These are phyloP conservation scores for Calocera viscosa DNA, from an alignment of 768 basidiomycete species.

Conservation along the genomic window DNA sequence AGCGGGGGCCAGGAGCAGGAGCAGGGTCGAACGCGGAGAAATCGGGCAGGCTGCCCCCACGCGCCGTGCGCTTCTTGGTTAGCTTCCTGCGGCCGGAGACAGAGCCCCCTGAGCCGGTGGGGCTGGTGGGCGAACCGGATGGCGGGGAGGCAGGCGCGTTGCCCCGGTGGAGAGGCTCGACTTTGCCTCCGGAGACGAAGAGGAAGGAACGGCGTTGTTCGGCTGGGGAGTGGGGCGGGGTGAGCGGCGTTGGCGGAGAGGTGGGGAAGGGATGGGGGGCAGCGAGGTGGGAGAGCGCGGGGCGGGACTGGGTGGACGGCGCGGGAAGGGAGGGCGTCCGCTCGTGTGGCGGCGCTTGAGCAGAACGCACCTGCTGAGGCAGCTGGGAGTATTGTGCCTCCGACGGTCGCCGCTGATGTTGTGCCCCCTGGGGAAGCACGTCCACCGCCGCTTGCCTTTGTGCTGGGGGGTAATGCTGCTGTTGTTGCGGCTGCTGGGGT, in stretches of 20 bases:
- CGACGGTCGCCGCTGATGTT: no score
- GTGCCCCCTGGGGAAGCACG: no score
- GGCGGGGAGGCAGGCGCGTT: background rate
- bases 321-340: background rate
- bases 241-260: background rate
- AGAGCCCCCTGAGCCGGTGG: background rate
- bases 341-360: background rate
- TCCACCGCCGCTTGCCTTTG: no score
- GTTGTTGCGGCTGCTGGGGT: no score
- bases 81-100: background rate
- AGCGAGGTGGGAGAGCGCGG: background rate
- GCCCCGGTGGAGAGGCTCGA: background rate
- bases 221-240: background rate
- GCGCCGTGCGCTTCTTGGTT: background rate
- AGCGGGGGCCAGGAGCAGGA: background rate
- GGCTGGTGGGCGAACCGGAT: background rate
- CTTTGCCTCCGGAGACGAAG: slow-evolving; percentile 2
- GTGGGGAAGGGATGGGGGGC: background rate
- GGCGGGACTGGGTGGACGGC: background rate
- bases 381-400: no score
- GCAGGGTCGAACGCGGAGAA: background rate
- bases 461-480: no score
- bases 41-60: background rate
- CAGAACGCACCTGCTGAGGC: no score
- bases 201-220: background rate